A percentile compares a stretch with the other conserved stretches of the same genome.
phyloP scores from a whole-genome alignment of 73 alveolate genomes.

The Vitrella brassicaformis region DNA sequence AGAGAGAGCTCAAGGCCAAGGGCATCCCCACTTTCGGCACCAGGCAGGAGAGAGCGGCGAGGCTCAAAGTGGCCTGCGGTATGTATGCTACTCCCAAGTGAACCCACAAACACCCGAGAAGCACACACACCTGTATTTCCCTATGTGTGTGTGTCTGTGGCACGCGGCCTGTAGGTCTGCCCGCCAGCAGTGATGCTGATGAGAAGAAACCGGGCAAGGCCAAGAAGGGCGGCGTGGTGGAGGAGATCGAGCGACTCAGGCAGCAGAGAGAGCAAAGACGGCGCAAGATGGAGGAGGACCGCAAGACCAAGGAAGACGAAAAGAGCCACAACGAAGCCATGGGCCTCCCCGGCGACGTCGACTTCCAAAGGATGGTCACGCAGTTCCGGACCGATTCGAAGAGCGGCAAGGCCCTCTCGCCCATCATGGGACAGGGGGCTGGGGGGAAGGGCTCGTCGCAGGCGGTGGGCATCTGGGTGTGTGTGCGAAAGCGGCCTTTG shows the following conservation, averaged over 20 bases:
- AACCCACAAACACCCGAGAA: not conserved
- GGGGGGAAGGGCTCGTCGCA: too few species aligned
- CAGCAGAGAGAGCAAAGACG: conserved; percentile 69
- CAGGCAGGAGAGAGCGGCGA: conserved; percentile 57
- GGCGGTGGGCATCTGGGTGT: conserved; percentile 69
- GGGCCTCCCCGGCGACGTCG: conserved; percentile 69
- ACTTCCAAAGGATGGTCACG: conserved; percentile 67
- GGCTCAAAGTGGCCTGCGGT: conserved; percentile 68
- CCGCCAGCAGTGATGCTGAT: conserved; percentile 5
- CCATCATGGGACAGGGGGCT: too few species aligned
- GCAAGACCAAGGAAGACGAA: conserved; percentile 53
- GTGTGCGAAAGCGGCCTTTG: conserved; percentile 93
- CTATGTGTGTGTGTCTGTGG: conserved; percentile 15
- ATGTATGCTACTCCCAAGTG: not conserved
- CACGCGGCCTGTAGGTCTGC: not conserved
- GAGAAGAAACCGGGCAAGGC: conserved; percentile 3
- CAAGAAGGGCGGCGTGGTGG: conserved; percentile 57
- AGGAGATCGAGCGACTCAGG: conserved; percentile 59
- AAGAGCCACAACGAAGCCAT: conserved; percentile 53
- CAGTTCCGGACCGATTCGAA: conserved; percentile 44
- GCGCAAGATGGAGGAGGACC: conserved; percentile 67
- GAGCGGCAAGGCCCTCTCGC: conserved; percentile 25
- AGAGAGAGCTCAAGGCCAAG: conserved; percentile 48
- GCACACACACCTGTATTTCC: too few species aligned
- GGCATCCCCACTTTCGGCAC: conserved; percentile 76